Base-by-base conservation (phyloP, 805 yeast genomes). In the Wickerhamiella sorbophila region DNA sequence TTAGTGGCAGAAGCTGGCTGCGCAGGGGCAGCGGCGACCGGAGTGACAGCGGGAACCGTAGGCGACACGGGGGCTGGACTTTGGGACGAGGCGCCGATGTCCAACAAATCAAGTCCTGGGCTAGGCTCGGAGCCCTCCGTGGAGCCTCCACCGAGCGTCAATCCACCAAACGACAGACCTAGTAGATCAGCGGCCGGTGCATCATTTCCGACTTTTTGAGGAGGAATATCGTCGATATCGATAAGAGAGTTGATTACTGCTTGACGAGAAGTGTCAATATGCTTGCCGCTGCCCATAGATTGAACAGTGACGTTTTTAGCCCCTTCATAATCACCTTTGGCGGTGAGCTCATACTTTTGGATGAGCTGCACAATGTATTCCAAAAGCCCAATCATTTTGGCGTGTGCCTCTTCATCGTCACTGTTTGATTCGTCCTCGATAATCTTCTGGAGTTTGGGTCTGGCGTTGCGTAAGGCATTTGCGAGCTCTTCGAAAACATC, bases 401-500 rank as follows among this genome's bases (percentile, higher is more conserved):
- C 68, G 29, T 84, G 81, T 8, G 80, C 71, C 26, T 66, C 71
- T 35, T 66, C 75, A 8, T 37, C 48, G 26, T 74, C 78, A 34
- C 72, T 70, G 19, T 75, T 77, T 31, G 73, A 71, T 53, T 84
- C 94, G 54, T 85, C 94, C 53, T 75, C 79, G 46, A 84, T 75
- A 52, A 91, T 80, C 52, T 78, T 79, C 57, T 81, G 81, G 50
- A 91, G 73, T 52, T 81, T 85, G 33, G 96, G 95, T 55, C 79
- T 86, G 24, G 95, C 76, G 37, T 77, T 76, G 58, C 82, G 87
- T 51, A 91, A 67, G 2, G 94, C 69, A 36, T 77, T 69, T 53
- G 77, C 82, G 43, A 91, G 68, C 53, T 91, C 97, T 38, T 70
- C 66, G 16, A 83, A 59, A 3, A 95, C 87, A 51, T 88, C 97